Base-by-base conservation (phyloP, 208 protist species). In the Crithidia brevicula region DNA sequence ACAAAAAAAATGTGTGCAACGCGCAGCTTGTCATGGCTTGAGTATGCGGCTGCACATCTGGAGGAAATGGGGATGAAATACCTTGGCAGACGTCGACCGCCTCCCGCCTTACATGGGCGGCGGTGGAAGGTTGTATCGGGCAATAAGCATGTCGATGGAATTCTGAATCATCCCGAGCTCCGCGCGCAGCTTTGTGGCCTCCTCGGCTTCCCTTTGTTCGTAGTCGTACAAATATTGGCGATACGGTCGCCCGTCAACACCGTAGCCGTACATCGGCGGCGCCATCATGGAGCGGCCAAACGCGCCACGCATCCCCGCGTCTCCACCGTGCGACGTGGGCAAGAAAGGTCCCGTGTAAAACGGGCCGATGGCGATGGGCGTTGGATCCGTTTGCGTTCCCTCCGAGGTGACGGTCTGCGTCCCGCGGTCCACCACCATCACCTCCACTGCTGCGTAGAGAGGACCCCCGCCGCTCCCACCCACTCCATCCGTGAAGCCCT, bases 61-160 rank as follows among this genome's bases (percentile, higher is more conserved):
- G n/a, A n/a, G n/a, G n/a, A n/a, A n/a, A n/a, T n/a, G n/a, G n/a
- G n/a, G n/a, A n/a, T n/a, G n/a, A n/a, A n/a, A n/a, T n/a, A n/a
- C n/a, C n/a, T n/a, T n/a, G n/a, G n/a, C n/a, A n/a, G n/a, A n/a
- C n/a, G n/a, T n/a, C n/a, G n/a, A n/a, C n/a, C n/a, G n/a, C n/a
- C n/a, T n/a, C n/a, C 28, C 3, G 16, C 46, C 5, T 56, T 51
- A 79, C 63, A 63, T 53, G 15, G 89, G 89, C 15, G 89, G 85
- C 13, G 89, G 89, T 13, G 89, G 89, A 5, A 95, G 79, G 72
- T 95, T 91, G 69, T 95, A 95, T 1, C 86, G 84, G 1, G 83
- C 62, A 74, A 95, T 95, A 36, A 95, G 78, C 78, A 91, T 89
- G 54, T 95, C 89, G 62, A 95, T 85, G 4, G 85, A 85, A 65